phyloP scores from a whole-genome alignment of 768 basidiomycete genomes.

The Porpolomopsis calyptriformis region DNA sequence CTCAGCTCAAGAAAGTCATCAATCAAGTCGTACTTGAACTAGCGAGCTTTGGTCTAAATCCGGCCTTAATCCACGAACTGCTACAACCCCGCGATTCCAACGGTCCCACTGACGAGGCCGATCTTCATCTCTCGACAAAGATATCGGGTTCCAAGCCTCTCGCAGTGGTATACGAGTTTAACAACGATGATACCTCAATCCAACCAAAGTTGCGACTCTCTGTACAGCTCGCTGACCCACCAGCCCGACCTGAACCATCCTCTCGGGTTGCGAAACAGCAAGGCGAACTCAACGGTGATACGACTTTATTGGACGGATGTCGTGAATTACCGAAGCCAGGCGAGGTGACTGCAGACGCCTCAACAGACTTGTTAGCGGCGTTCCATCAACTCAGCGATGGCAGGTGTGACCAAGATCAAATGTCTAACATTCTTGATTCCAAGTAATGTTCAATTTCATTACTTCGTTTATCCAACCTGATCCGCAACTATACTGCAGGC shows the following conservation, averaged over 20 bases:
- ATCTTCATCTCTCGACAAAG: neutral
- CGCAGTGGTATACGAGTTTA: slow-evolving; percentile 49
- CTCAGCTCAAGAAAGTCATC: slow-evolving; percentile 83
- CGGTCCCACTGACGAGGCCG: neutral
- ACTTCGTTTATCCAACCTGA: slow-evolving; percentile 1
- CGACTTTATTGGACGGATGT: too few relatives aligned
- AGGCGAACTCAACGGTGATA: too few relatives aligned
- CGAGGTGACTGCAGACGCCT: too few relatives aligned
- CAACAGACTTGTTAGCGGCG: too few relatives aligned
- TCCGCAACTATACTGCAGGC: slow-evolving; percentile 1
- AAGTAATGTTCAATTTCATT: neutral
- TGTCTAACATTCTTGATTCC: too few relatives aligned
- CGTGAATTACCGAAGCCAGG: too few relatives aligned
- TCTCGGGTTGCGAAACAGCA: too few relatives aligned
- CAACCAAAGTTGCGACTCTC: slow-evolving; percentile 51
- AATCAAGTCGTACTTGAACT: slow-evolving; percentile 75
- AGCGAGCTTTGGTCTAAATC: slow-evolving; percentile 51
- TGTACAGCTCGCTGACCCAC: slow-evolving; percentile 22
- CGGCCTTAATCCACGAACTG: slow-evolving; percentile 36
- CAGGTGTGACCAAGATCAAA: too few relatives aligned
- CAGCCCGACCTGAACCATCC: too few relatives aligned
- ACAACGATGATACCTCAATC: slow-evolving; percentile 33
- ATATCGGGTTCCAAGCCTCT: slow-evolving; percentile 5
- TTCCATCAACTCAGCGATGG: too few relatives aligned
- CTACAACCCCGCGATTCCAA: slow-evolving; percentile 9